A percentile compares a stretch with the other conserved stretches of the same genome.
phyloP scores from a whole-genome alignment of 2,329 filamentous ascomycete species.

The Dichotomopilus funicola region DNA sequence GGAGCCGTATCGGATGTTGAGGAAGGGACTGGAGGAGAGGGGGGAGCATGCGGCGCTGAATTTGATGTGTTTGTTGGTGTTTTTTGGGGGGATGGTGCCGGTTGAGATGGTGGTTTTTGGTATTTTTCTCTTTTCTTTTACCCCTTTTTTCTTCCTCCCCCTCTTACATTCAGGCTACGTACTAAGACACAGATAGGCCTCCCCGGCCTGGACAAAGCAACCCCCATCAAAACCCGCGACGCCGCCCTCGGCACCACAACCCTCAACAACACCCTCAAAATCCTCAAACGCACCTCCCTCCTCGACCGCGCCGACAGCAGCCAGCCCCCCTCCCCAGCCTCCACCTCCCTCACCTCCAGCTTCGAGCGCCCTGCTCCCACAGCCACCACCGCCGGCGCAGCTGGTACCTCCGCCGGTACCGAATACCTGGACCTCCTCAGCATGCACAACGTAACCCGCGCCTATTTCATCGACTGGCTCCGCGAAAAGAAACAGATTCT shows the following conservation, averaged over 20 bases:
- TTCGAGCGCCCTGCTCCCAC: conserved; percentile 31
- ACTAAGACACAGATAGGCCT: conserved; percentile 30
- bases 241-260: conserved; percentile 30
- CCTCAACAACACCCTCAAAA: conserved; percentile 43
- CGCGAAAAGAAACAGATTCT: conserved; percentile 35
- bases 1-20: conserved; percentile 41
- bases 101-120: conserved; percentile 59
- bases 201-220: conserved; percentile 38
- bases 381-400: no score
- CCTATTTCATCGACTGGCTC: conserved; percentile 44
- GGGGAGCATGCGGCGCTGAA: conserved; percentile 52
- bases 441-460: conserved; percentile 47
- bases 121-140: conserved; percentile 17
- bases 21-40: conserved; percentile 42
- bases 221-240: conserved; percentile 41
- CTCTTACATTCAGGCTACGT: no score
- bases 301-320: conserved; percentile 44
- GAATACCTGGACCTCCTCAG: conserved; percentile 45
- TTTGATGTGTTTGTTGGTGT: conserved; percentile 57
- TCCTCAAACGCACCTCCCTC: conserved; percentile 46
- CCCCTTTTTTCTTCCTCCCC: conserved; percentile 10
- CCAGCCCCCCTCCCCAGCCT: conserved; percentile 35
- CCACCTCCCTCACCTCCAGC: conserved; percentile 32
- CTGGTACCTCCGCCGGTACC: conserved; percentile 2
- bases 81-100: conserved; percentile 59